Evolutionary conservation across 805 yeast species (phyloP).

Genomic region (Metschnikowia kofuensis): DNA sequence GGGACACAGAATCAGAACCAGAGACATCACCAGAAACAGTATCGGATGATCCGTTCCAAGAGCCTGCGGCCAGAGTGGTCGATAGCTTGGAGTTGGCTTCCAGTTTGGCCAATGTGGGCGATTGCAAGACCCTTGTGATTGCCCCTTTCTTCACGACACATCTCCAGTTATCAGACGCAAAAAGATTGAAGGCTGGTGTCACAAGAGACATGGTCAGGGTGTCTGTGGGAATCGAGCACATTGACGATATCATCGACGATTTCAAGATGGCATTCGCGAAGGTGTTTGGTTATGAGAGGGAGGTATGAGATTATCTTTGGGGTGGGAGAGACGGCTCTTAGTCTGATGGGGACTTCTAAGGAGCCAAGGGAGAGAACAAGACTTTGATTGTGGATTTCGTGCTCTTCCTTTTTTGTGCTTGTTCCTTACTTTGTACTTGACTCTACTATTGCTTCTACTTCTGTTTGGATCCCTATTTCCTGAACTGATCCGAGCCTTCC

Average conservation of each 20-base stretch:
- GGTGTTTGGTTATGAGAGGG: conserved; percentile 38
- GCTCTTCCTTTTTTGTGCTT: too few species aligned
- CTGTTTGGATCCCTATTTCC: too few species aligned
- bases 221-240: conserved; percentile 21
- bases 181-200: conserved; percentile 81
- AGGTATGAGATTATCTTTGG: background rate
- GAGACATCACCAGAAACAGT: conserved; percentile 15
- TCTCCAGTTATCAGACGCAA: conserved; percentile 81
- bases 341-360: background rate
- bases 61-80: conserved; percentile 79
- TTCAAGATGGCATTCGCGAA: conserved; percentile 71
- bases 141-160: conserved; percentile 97
- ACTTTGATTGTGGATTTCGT: too few species aligned
- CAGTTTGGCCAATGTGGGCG: conserved; percentile 96
- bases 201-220: conserved; percentile 81
- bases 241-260: conserved; percentile 22
- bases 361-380: too few species aligned
- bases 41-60: conserved; percentile 59
- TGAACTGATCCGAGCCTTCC: too few species aligned
- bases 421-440: too few species aligned
- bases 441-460: too few species aligned
- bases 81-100: conserved; percentile 83
- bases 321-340: background rate
- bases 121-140: conserved; percentile 89
- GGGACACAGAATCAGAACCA: background rate